Percentiles rank a stretch among this genome's conserved stretches.
These are phyloP conservation scores for Pichia gijzeniarum DNA, from an alignment of 805 yeast genomes.

Conservation along the genomic window DNA sequence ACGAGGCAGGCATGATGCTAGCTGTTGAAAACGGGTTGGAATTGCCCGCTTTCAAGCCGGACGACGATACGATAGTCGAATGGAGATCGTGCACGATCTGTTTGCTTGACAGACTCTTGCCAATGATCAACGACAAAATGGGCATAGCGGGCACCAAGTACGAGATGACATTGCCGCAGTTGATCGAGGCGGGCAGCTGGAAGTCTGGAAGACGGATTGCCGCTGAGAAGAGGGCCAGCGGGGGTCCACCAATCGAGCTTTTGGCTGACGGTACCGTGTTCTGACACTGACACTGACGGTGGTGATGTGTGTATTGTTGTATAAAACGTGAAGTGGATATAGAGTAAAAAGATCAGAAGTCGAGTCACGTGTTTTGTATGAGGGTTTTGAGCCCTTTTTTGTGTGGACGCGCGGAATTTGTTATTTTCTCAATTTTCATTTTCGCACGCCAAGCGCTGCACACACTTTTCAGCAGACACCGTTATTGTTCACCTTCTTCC, in stretches of 20 bases:
- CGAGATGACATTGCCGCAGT: constrained; percentile 44
- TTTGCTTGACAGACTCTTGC: constrained; percentile 46
- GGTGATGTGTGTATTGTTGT: not conserved
- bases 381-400: too few relatives aligned
- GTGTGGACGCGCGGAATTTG: too few relatives aligned
- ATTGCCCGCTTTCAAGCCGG: constrained; percentile 47
- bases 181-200: constrained; percentile 68
- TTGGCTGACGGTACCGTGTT: constrained; percentile 62
- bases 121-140: constrained; percentile 43
- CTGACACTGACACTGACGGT: too few relatives aligned
- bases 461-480: too few relatives aligned
- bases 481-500: too few relatives aligned
- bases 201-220: constrained; percentile 60
- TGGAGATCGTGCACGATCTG: constrained; percentile 62
- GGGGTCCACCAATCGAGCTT: constrained; percentile 60
- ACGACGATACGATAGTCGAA: constrained; percentile 56
- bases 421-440: too few relatives aligned
- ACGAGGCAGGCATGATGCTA: constrained; percentile 33
- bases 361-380: too few relatives aligned
- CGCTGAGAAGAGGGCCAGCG: constrained; percentile 38
- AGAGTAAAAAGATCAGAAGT: too few relatives aligned
- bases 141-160: constrained; percentile 26
- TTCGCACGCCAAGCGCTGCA: too few relatives aligned
- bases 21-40: constrained; percentile 27
- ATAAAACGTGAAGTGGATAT: not conserved